phyloP scores from a whole-genome alignment of 1,284 basidiomycete genomes.

The Somion occarium region DNA sequence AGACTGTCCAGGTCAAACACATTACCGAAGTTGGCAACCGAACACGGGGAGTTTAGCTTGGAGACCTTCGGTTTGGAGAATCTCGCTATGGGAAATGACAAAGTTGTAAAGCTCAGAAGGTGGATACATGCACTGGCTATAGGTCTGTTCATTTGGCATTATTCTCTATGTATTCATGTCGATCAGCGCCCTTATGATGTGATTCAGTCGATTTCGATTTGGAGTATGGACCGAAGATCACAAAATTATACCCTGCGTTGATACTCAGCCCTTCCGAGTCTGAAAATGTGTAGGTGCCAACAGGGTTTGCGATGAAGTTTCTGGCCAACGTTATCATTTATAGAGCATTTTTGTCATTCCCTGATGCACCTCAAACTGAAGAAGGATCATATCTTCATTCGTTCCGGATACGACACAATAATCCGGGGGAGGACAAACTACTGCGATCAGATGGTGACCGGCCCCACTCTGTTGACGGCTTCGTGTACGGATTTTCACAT shows the following conservation, averaged over 20 bases:
- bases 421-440: slow-evolving; percentile 20
- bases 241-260: slow-evolving; percentile 63
- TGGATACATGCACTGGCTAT: slow-evolving; percentile 82
- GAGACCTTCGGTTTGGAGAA: slow-evolving; percentile 21
- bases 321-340: neutral
- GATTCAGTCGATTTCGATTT: slow-evolving; percentile 82
- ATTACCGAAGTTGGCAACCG: slow-evolving; percentile 26
- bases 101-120: slow-evolving; percentile 49
- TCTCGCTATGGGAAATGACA: slow-evolving; percentile 41
- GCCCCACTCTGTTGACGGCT: slow-evolving; percentile 51
- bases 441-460: slow-evolving; percentile 27
- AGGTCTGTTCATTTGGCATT: slow-evolving; percentile 37
- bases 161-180: neutral
- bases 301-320: slow-evolving; percentile 9
- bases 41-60: slow-evolving; percentile 12
- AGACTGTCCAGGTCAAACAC: slow-evolving; percentile 37
- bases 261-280: slow-evolving; percentile 60
- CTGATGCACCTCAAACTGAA: slow-evolving; percentile 82
- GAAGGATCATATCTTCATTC: slow-evolving; percentile 72
- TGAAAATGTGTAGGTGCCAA: slow-evolving; percentile 75
- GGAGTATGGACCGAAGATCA: slow-evolving; percentile 81
- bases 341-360: slow-evolving; percentile 93
- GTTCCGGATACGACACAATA: slow-evolving; percentile 58
- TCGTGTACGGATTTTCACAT: slow-evolving; percentile 80
- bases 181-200: slow-evolving; percentile 4